Evolutionary conservation across 768 basidiomycete species (phyloP), one percentile per base, ranked within the genome.

Genomic region (Phanerochaete carnosa): DNA sequence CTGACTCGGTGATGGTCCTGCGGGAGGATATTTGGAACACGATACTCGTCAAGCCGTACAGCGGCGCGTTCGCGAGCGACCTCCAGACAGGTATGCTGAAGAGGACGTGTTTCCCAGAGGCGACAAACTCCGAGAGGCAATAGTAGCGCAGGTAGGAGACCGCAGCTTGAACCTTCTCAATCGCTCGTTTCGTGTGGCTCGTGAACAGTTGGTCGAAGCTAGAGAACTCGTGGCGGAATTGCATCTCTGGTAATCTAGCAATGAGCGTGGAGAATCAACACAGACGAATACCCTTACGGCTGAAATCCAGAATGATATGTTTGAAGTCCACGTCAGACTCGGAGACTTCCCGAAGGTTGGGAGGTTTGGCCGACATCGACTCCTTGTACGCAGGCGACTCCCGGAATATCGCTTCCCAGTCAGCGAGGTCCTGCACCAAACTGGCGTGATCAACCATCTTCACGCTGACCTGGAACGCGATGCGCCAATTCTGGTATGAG

Each of bases 381-480:
- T 62, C 45, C 58, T 66, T 65, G 61, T 43, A 62, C 33, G 59
- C 53, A 13, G 33, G 45, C 0, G 67, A 63, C 1, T 58, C 53
- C 28, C 56, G 22, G 53, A 59, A 56, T 23, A 15, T 52, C 19
- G 19, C 39, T 4, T 16, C 15, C 59, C 59, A 63, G 25, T 51
- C 26, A 3, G 57, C 3, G n/a, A 37, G 47, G 35, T 28, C 45
- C 23, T n/a, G 46, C n/a, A n/a, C n/a, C n/a, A n/a, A n/a, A 15
- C 23, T 29, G 15, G 49, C 51, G 37, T 63, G 55, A 23, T 64
- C 61, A 33, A 58, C 32, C 29, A 66, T 60, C 51, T 67, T 64
- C 25, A 72, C n/a, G n/a, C 55, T 43, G n/a, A 72, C 70, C 37
- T 67, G 67, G 62, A 71, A 72, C 2, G 70, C 70, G 15, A 72